Percentiles rank a stretch among this genome's conserved stretches.
phyloP scores from a whole-genome alignment of 129 eudicot genomes.

The Flaveria robusta region DNA sequence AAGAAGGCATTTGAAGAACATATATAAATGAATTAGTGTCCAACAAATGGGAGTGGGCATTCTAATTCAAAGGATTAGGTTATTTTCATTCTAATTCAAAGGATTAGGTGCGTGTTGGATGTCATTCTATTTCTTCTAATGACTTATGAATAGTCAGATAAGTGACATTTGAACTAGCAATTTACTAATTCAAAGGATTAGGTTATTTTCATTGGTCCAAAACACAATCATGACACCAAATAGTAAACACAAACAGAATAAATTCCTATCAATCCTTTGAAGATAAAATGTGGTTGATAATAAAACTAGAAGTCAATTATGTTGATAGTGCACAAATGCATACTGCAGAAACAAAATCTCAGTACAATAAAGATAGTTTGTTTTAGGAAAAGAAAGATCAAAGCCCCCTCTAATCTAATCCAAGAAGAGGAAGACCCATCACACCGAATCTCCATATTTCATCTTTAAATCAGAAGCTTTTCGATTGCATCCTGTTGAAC shows the following conservation, averaged over 20 bases:
- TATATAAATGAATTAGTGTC: no score
- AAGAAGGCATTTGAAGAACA: no score
- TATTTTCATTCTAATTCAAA: no score
- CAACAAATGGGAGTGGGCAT: no score
- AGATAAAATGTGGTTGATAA: neutral
- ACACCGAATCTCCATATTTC: slow-evolving; percentile 49
- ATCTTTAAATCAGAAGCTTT: slow-evolving; percentile 69
- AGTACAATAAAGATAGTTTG: slow-evolving; percentile 20
- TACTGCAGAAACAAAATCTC: slow-evolving; percentile 10
- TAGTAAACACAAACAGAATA: neutral
- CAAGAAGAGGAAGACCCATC: slow-evolving; percentile 74
- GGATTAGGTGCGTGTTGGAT: no score
- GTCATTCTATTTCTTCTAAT: neutral
- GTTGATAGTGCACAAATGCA: slow-evolving; percentile 23
- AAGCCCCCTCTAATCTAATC: slow-evolving; percentile 58
- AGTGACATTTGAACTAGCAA: neutral
- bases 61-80: no score
- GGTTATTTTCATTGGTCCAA: neutral
- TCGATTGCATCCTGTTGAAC: slow-evolving; percentile 82
- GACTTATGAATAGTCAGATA: neutral
- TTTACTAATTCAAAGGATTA: neutral
- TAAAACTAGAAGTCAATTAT: slow-evolving; percentile 1
- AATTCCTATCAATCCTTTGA: neutral
- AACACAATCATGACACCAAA: neutral
- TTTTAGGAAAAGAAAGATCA: slow-evolving; percentile 47